phyloP scores from a whole-genome alignment of 1,284 basidiomycete genomes.

The Pseudozyma sp. region DNA sequence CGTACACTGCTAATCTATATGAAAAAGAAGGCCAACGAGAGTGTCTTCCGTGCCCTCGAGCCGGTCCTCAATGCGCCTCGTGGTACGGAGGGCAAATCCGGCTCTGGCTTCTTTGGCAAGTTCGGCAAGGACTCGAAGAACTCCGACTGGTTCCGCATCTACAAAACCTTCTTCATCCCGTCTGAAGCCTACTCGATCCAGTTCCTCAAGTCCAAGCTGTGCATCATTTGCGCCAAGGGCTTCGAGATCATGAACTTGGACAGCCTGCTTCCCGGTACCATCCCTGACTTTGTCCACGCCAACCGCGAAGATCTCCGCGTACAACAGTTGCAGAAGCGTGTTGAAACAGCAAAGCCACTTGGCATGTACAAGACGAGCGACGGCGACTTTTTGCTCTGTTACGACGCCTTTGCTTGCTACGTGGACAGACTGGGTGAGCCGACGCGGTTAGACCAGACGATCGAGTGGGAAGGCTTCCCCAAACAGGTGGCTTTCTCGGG shows the following conservation, averaged over 20 bases:
- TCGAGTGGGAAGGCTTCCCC: slow-evolving; percentile 91
- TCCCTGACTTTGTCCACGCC: slow-evolving; percentile 75
- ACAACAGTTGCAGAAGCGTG: slow-evolving; percentile 80
- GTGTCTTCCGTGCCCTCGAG: slow-evolving; percentile 91
- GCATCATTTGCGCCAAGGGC: slow-evolving; percentile 90
- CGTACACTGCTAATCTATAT: slow-evolving; percentile 92
- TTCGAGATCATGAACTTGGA: slow-evolving; percentile 90
- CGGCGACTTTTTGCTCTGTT: slow-evolving; percentile 91
- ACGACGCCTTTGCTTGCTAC: slow-evolving; percentile 90
- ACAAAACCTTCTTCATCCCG: slow-evolving; percentile 91
- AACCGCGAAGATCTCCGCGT: slow-evolving; percentile 78
- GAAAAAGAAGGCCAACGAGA: slow-evolving; percentile 91
- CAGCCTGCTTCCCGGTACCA: slow-evolving; percentile 83
- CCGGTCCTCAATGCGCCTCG: slow-evolving; percentile 84
- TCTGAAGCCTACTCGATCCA: slow-evolving; percentile 88
- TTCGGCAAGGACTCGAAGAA: slow-evolving; percentile 80
- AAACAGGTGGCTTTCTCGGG: slow-evolving; percentile 81
- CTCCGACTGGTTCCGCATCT: slow-evolving; percentile 91
- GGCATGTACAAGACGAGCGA: slow-evolving; percentile 86
- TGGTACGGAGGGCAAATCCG: slow-evolving; percentile 77
- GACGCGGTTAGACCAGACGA: slow-evolving; percentile 76
- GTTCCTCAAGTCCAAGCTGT: slow-evolving; percentile 90
- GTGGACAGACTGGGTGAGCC: slow-evolving; percentile 60
- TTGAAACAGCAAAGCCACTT: slow-evolving; percentile 81
- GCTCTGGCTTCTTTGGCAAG: slow-evolving; percentile 75